Base-by-base conservation (phyloP, 768 basidiomycete species). In the Kwoniella botswanensis region DNA sequence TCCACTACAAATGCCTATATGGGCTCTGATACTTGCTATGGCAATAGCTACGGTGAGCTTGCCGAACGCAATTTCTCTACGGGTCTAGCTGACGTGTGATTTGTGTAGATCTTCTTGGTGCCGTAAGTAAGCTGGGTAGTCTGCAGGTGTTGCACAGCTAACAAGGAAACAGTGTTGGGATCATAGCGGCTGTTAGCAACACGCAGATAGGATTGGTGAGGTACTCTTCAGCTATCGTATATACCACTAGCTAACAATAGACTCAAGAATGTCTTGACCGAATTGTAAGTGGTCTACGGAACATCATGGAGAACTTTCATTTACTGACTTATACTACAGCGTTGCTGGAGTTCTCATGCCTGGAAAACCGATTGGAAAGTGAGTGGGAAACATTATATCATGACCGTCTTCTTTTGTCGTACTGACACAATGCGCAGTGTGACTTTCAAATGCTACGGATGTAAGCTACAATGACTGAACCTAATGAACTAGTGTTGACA, bases 321-420 rank as follows among this genome's bases (percentile, higher is more conserved):
- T 63, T 75, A 18, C 71, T 46, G n/a, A 35, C 13, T 6, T 2
- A 35, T 35, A 35, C 35, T 29, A 7, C 42, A 83, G 82, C 58
- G 79, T 83, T 1, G 82, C 82, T 15, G 82, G 82, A 4, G 72
- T 83, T 2, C 59, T 83, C 50, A 77, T 81, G 76, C 82, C 82
- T 22, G 82, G 82, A 1, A 83, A 82, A 65, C 82, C 82, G 1
- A 83, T 83, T 56, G 81, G 77, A 41, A 83, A 83, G 82, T 83
- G 56, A 72, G 82, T 79, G 13, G 3, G 18, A 22, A 53, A 3
- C 22, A 26, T 12, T 53, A 5, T 35, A 35, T 35, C 68, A 72
- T 63, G 67, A 59, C 43, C 53, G 21, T 53, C 61, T 17, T 42
- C 21, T 6, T 29, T n/a, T 12, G 35, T 63, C 21, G 9, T 11